phyloP scores from a whole-genome alignment of 2,329 filamentous ascomycete species.

The Cryoendolithus antarcticus region DNA sequence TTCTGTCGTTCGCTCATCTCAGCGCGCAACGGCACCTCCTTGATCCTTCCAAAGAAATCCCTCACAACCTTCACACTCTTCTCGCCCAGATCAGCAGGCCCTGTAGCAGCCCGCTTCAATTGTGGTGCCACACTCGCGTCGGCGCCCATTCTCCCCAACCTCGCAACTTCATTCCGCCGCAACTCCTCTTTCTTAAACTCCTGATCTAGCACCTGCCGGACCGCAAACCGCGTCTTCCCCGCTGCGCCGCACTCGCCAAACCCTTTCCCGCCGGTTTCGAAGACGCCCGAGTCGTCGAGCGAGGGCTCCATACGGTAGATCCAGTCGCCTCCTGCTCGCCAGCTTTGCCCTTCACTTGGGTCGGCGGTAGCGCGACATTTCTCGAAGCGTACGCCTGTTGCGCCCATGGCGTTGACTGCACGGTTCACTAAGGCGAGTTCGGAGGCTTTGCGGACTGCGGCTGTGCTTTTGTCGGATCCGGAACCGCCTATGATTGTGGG shows the following conservation, averaged over 20 bases:
- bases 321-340: conserved; percentile 41
- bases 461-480: conserved; percentile 41
- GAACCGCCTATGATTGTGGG: conserved; percentile 65
- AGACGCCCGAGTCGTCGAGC: conserved; percentile 67
- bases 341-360: conserved; percentile 11
- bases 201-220: conserved; percentile 85
- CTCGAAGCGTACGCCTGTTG: conserved; percentile 69
- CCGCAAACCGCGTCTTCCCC: conserved; percentile 70
- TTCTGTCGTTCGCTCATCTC: conserved; percentile 26
- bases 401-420: conserved; percentile 71
- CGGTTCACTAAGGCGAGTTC: conserved; percentile 72
- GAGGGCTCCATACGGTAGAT: conserved; percentile 91
- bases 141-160: conserved; percentile 53
- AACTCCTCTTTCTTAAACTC: conserved; percentile 67
- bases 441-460: conserved; percentile 75
- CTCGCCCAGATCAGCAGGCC: conserved; percentile 1
- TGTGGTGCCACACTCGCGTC: conserved; percentile 26
- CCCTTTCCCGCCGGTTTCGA: conserved; percentile 51
- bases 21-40: conserved; percentile 36
- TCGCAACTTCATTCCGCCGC: conserved; percentile 51
- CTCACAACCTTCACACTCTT: conserved; percentile 40
- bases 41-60: conserved; percentile 74
- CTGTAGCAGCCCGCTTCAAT: conserved; percentile 6
- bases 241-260: conserved; percentile 36
- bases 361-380: conserved; percentile 47